Evolutionary conservation across 164 flowering plant genomes (phyloP), one percentile per base, ranked within the genome.

Genomic region (Kalanchoe fedtschenkoi): DNA sequence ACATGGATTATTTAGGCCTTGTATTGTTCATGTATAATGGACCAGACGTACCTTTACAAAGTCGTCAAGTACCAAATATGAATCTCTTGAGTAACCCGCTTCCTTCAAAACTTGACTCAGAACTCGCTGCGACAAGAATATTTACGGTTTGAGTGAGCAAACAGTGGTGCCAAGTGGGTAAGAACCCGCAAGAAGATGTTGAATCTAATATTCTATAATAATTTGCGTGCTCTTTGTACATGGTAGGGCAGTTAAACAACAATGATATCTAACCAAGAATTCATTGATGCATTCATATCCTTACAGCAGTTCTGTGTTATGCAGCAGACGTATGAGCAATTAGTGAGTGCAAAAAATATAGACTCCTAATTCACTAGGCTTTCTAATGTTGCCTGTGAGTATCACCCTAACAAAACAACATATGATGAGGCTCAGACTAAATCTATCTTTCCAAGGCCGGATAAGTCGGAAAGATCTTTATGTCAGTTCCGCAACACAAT

Each of bases 81-180:
- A 79, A n/a, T 80, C 83, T 44, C 58, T 79, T 42, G 86, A 61
- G 70, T 83, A 87, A 62, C 96, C 96, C 41, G 92, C 86, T 74
- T 91, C 97, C 57, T 75, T 70, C 79, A 86, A 64, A 16, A 91
- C 78, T 68, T 78, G 83, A 71, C 65, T 74, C 74, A 88, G 66
- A 35, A 88, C 89, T 78, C 78, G 68, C 93, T 91, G 70, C 70
- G 29, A 21, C 3, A 19, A 47, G 15, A 21, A 47, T 17, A 17
- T 5, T n/a, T 19, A 47, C 29, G 8, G 3, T 22, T 47, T 2
- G 13, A 22, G 26, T 46, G 26, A 11, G 53, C 26, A 19, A 19
- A 46, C 2, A 16, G 21, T 16, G 14, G 21, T 43, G 5, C 51
- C 6, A 17, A 22, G 21, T 21, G 28, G 54, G 63, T 55, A 29